Evolutionary conservation across 495 filamentous ascomycete species (phyloP), one percentile per base, ranked within the genome.

Genomic region (Hypomontagnella monticulosa): DNA sequence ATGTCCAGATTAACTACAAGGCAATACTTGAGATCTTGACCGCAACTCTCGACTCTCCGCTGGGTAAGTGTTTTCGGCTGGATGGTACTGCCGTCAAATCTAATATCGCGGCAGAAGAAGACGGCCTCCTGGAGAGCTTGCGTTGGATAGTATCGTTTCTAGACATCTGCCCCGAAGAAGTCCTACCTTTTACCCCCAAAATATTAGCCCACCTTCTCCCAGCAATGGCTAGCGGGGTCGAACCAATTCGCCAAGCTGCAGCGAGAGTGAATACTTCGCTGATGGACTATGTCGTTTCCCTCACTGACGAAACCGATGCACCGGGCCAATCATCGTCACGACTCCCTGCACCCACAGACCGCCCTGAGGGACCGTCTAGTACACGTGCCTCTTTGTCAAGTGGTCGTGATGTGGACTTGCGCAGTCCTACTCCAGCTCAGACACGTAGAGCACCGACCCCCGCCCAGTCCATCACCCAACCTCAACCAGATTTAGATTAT

Each of bases 101-200:
- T 63, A 63, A 61, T 27, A 32, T 14, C 23, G 16, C 16, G 33
- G 20, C 61, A 88, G 93, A 97, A 67, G 92, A 97, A 74, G 91
- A 97, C 67, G 91, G 95, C 55, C 87, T 96, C 67, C 80, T 97
- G 41, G 95, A 93, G 46, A 91, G 95, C 9, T 81, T 99, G 15
- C 87, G 93, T 38, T 99, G 96, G 96, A 92, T 97, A 66, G 93
- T 97, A 60, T 89, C 88, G 42, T 97, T 99, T 71, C 92, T 99
- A 63, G 93, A 97, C 40, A 97, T 99, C 43, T 97, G 92, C 65
- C 94, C 95, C 4, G 96, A 97, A 73, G 96, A 98, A 65, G 94
- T 99, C n/a, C 83, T 99, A 34, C 89, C 89, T 1, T 98, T 98
- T 74, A 93, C 96, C 1, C 96, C 96, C 11, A 88, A 91, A 50